These are phyloP conservation scores for Terana coerulea DNA, from an alignment of 768 basidiomycete species.

Conservation along the genomic window DNA sequence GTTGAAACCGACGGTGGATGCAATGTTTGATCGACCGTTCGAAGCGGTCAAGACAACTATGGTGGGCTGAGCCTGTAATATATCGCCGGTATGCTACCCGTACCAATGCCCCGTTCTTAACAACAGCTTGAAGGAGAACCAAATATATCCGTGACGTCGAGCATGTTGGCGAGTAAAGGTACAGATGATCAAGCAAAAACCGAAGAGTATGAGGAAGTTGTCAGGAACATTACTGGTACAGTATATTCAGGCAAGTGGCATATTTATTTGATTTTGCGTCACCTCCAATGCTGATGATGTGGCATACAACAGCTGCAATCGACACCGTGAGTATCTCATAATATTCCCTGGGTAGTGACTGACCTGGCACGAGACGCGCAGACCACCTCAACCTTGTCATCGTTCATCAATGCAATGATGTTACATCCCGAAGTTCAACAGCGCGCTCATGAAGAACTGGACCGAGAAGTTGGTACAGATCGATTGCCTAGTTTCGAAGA, in stretches of 20 bases:
- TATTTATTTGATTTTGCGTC: background rate
- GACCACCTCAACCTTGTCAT: background rate
- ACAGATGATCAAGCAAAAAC: slow-evolving; percentile 24
- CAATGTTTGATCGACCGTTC: slow-evolving; percentile 63
- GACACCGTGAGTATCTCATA: slow-evolving; percentile 2
- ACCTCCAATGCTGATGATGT: background rate
- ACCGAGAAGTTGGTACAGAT: background rate
- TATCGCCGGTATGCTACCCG: too few species aligned
- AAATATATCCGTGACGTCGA: too few species aligned
- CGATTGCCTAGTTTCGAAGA: background rate
- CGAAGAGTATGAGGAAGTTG: background rate
- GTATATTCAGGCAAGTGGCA: slow-evolving; percentile 23
- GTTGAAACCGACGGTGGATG: slow-evolving; percentile 63
- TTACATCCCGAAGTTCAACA: background rate
- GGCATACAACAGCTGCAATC: background rate
- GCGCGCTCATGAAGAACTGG: background rate
- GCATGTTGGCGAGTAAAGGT: too few species aligned
- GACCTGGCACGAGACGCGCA: background rate
- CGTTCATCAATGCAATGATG: background rate
- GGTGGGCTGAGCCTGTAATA: too few species aligned
- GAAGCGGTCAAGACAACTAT: slow-evolving; percentile 53
- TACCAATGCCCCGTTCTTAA: too few species aligned
- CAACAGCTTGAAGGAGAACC: too few species aligned
- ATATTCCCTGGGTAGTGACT: background rate
- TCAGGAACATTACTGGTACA: slow-evolving; percentile 6